Evolutionary conservation across 257 asterid genomes (phyloP).

Genomic region (Petunia axillaris): DNA sequence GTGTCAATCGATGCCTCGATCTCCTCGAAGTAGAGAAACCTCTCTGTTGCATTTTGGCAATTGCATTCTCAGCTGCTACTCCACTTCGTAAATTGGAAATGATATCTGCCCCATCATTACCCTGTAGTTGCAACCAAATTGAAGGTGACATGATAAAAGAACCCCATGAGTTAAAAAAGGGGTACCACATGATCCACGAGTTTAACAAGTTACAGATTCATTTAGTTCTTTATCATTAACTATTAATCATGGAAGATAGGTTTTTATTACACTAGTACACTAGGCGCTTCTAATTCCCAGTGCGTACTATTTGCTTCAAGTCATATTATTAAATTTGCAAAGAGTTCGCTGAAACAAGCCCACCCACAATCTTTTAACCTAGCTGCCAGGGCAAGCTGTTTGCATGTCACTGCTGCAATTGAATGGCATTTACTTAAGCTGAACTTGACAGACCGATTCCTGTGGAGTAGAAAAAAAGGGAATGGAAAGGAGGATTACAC

Average conservation of each 20-base stretch:
- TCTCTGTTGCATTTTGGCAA: slow-evolving; percentile 82
- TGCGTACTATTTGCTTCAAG: no score
- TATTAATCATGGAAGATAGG: no score
- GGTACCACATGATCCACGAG: neutral
- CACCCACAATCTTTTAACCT: slow-evolving; percentile 16
- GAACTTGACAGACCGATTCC: slow-evolving; percentile 13
- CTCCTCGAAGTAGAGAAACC: slow-evolving; percentile 75
- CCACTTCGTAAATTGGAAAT: slow-evolving; percentile 85
- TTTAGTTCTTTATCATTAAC: neutral
- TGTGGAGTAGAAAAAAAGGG: neutral
- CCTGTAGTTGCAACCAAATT: slow-evolving; percentile 48
- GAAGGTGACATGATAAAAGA: neutral
- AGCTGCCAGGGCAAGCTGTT: neutral
- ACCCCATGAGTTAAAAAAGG: neutral
- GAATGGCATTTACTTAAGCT: neutral
- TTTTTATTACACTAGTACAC: no score
- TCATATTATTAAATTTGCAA: neutral
- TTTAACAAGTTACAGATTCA: neutral
- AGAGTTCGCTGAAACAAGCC: no score
- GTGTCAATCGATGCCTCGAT: slow-evolving; percentile 93
- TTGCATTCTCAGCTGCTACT: slow-evolving; percentile 83
- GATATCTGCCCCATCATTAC: slow-evolving; percentile 54
- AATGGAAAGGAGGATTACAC: slow-evolving; percentile 39
- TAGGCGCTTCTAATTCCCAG: no score
- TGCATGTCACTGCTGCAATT: neutral